A percentile compares a stretch with the other conserved stretches of the same genome.
Conservation (phyloP, 192 early-diverging fungal genomes). For the Backusella luteola region DNA sequence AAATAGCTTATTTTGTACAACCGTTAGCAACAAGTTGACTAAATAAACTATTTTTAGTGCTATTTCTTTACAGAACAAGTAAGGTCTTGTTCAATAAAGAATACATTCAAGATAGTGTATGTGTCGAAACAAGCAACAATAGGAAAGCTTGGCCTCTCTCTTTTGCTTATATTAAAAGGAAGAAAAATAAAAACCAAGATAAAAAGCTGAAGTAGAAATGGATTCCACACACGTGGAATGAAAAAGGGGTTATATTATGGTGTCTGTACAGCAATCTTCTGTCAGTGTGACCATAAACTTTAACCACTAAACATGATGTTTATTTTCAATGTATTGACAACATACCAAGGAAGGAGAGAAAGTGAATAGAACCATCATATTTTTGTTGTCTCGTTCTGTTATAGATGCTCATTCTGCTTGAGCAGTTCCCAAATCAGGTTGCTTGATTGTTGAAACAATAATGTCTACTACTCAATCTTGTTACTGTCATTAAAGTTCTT, state of each 20-base stretch:
- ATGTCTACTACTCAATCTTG: background rate
- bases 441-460: background rate
- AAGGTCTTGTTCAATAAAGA: background rate
- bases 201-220: background rate
- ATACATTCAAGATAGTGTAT: background rate
- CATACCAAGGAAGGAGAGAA: background rate
- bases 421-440: background rate
- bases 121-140: background rate
- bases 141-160: background rate
- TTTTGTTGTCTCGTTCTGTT: background rate
- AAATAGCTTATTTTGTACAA: constrained; percentile 1
- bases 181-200: background rate
- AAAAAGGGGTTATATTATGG: background rate
- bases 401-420: background rate
- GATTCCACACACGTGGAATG: background rate
- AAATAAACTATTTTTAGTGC: constrained; percentile 6
- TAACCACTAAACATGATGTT: background rate
- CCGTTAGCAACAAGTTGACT: background rate
- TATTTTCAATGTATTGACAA: background rate
- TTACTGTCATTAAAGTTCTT: background rate
- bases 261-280: background rate
- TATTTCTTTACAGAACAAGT: constrained; percentile 7
- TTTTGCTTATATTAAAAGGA: background rate
- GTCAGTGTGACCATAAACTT: background rate
- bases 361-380: background rate